Conservation (phyloP, 2,329 filamentous ascomycete genomes). For the Bipolaris victoriae region DNA sequence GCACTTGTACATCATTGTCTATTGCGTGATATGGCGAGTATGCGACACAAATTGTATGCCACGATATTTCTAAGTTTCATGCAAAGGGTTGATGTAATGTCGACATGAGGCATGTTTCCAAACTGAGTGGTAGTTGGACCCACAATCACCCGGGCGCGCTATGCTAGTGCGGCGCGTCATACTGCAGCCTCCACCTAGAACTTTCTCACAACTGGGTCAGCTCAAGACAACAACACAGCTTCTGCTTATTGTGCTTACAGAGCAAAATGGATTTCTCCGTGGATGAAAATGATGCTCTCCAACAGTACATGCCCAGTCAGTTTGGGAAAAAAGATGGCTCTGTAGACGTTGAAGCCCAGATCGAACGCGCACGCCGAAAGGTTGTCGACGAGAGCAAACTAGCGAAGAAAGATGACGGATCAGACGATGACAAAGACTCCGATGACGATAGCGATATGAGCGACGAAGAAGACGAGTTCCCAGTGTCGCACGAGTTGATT, state of each 20-base stretch:
- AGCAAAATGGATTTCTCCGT: slow-evolving; percentile 37
- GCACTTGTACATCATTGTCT: not conserved
- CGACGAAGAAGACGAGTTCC: slow-evolving; percentile 82
- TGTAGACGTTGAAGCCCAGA: slow-evolving; percentile 77
- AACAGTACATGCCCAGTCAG: slow-evolving; percentile 76
- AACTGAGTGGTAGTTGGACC: not conserved
- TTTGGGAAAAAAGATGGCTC: slow-evolving; percentile 84
- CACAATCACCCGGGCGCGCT: slow-evolving; percentile 1
- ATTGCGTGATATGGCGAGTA: not conserved
- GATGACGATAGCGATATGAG: slow-evolving; percentile 63
- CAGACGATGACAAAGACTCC: slow-evolving; percentile 43
- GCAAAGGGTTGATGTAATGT: not conserved
- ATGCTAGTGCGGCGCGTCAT: slow-evolving; percentile 19
- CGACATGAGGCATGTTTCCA: not conserved
- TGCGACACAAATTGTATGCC: not conserved
- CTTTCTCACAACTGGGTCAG: slow-evolving; percentile 3
- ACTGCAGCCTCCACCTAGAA: slow-evolving; percentile 12
- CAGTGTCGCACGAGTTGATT: slow-evolving; percentile 89
- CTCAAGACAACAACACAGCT: slow-evolving; percentile 7
- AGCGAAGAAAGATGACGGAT: slow-evolving; percentile 36
- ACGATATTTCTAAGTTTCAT: not conserved
- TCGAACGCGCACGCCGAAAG: slow-evolving; percentile 75
- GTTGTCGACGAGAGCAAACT: slow-evolving; percentile 49
- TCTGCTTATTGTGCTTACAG: slow-evolving; percentile 10
- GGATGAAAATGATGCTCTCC: slow-evolving; percentile 69